Percentiles rank a stretch among this genome's conserved stretches.
Evolutionary conservation across 2,329 filamentous ascomycete genomes (phyloP).

Genomic region (Colletotrichum lupini): DNA sequence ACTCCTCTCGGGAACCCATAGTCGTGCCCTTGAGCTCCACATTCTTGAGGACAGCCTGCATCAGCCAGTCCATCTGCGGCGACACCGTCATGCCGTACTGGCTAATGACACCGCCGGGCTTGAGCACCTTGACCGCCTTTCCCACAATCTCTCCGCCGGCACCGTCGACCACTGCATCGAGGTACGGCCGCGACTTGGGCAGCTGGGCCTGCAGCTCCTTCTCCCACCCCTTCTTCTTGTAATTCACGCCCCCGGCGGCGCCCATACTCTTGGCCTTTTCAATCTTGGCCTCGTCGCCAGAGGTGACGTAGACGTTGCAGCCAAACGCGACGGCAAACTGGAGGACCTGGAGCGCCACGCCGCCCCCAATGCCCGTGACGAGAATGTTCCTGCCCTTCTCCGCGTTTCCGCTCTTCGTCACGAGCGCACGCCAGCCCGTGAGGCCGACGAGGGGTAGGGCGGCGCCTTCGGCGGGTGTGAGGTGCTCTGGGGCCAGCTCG

Average conservation of each 20-base stretch:
- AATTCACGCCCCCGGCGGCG: slow-evolving; percentile 83
- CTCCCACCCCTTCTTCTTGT: slow-evolving; percentile 85
- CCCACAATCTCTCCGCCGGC: slow-evolving; percentile 87
- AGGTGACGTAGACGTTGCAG: slow-evolving; percentile 84
- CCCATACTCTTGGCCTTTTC: slow-evolving; percentile 77
- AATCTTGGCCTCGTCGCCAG: slow-evolving; percentile 80
- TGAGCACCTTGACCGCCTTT: slow-evolving; percentile 75
- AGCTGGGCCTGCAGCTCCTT: slow-evolving; percentile 75
- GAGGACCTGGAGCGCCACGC: slow-evolving; percentile 85
- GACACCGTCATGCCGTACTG: slow-evolving; percentile 91
- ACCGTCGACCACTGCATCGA: slow-evolving; percentile 91
- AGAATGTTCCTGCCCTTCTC: slow-evolving; percentile 78
- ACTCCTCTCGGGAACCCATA: slow-evolving; percentile 92
- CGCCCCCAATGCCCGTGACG: slow-evolving; percentile 91
- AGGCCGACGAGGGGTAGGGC: slow-evolving; percentile 87
- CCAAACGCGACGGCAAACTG: slow-evolving; percentile 82
- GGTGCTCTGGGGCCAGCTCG: slow-evolving; percentile 79
- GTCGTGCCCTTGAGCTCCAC: slow-evolving; percentile 87
- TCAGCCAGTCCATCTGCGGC: slow-evolving; percentile 88
- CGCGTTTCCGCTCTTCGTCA: slow-evolving; percentile 79
- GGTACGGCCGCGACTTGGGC: slow-evolving; percentile 71
- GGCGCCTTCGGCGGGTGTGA: slow-evolving; percentile 80
- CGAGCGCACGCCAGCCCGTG: slow-evolving; percentile 88
- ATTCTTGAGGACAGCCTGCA: slow-evolving; percentile 87
- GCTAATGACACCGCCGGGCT: slow-evolving; percentile 84